Conservation (phyloP, 2,329 filamentous ascomycete species). For the Monilinia polystroma region DNA sequence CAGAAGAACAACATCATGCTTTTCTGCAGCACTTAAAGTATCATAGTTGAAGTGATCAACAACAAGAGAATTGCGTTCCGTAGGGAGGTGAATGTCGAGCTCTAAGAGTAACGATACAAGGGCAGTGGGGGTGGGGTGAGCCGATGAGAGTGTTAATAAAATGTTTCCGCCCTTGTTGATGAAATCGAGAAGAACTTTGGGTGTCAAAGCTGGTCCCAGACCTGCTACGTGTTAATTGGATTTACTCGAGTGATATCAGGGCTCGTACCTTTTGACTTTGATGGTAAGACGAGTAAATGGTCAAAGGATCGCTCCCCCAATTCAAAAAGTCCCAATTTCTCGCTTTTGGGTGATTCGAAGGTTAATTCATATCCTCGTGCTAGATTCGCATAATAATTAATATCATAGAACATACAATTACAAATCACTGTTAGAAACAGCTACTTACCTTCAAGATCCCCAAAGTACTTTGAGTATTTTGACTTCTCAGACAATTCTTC, state of each 20-base stretch:
- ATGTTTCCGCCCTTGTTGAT: constrained; percentile 90
- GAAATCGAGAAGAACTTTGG: constrained; percentile 84
- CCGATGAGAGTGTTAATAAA: constrained; percentile 77
- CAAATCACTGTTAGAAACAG: constrained; percentile 26
- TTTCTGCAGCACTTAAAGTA: constrained; percentile 68
- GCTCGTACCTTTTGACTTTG: constrained; percentile 76
- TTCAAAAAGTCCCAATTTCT: constrained; percentile 73
- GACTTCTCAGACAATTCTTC: constrained; percentile 80
- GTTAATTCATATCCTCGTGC: constrained; percentile 78
- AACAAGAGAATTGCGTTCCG: constrained; percentile 79
- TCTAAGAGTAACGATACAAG: constrained; percentile 79
- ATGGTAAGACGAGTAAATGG: constrained; percentile 84
- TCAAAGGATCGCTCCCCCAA: constrained; percentile 88
- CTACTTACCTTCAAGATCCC: constrained; percentile 64
- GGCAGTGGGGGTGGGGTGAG: constrained; percentile 66
- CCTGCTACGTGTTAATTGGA: constrained; percentile 48
- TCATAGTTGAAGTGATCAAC: constrained; percentile 98
- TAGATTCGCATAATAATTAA: constrained; percentile 43
- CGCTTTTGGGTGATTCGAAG: constrained; percentile 81
- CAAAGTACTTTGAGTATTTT: constrained; percentile 78
- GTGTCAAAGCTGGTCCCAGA: constrained; percentile 83
- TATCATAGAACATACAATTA: constrained; percentile 9
- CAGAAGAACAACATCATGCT: constrained; percentile 85
- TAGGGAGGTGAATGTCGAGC: constrained; percentile 83
- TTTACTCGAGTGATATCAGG: constrained; percentile 18